Percentiles rank a stretch among this genome's conserved stretches.
Conservation (phyloP, 176 grass and related monocot species). For the Ensete glaucum region DNA sequence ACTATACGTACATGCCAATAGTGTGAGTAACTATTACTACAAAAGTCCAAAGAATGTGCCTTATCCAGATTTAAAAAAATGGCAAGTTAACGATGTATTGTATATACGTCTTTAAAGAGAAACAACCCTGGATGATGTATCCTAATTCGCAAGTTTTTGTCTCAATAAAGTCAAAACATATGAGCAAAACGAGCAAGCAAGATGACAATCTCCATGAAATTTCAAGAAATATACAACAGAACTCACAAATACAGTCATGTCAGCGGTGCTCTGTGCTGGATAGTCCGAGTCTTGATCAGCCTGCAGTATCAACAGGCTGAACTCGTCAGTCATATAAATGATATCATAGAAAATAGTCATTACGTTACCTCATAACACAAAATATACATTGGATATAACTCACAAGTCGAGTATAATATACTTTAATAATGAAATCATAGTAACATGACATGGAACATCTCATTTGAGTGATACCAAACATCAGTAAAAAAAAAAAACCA, state of each 20-base stretch:
- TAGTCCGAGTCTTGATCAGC: slow-evolving; percentile 56
- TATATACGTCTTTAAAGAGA: no score
- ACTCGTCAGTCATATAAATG: background rate
- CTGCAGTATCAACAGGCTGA: slow-evolving; percentile 24
- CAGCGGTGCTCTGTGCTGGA: slow-evolving; percentile 66
- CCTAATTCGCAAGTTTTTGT: background rate
- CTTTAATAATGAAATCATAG: background rate
- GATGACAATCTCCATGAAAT: background rate
- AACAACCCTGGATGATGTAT: background rate
- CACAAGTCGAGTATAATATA: background rate
- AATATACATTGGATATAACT: background rate
- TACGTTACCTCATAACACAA: background rate
- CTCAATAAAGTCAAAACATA: slow-evolving; percentile 1
- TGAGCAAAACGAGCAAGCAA: background rate
- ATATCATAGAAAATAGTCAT: background rate
- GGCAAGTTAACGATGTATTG: no score
- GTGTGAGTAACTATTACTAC: no score
- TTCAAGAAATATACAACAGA: slow-evolving; percentile 16
- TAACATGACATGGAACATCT: background rate
- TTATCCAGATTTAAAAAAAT: no score
- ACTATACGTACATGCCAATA: no score
- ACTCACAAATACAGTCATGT: slow-evolving; percentile 94
- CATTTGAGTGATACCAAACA: background rate
- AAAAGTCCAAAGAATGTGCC: no score
- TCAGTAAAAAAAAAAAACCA: background rate